Evolutionary conservation across 2,329 filamentous ascomycete species (phyloP).

Genomic region (Fusarium ramigenum): DNA sequence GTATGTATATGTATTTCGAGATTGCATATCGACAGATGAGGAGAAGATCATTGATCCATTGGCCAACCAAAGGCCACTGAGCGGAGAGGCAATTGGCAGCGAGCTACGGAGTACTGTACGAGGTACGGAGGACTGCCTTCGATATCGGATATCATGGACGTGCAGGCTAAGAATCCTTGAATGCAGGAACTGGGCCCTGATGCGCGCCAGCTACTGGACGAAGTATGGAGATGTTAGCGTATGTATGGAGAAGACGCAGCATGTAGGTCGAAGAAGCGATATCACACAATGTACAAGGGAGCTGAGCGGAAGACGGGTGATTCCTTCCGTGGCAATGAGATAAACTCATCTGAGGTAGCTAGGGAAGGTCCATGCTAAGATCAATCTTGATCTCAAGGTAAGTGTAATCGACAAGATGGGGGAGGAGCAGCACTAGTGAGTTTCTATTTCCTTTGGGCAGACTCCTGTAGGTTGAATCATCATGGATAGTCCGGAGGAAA

Average conservation of each 20-base stretch:
- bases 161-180: slow-evolving; percentile 24
- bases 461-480: slow-evolving; percentile 1
- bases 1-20: slow-evolving; percentile 26
- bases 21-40: slow-evolving; percentile 38
- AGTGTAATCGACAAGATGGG: neutral
- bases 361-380: neutral
- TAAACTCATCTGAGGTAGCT: neutral
- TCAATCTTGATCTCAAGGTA: neutral
- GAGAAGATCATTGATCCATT: slow-evolving; percentile 38
- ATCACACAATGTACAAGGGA: slow-evolving; percentile 27
- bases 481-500: slow-evolving; percentile 2
- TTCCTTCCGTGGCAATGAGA: slow-evolving; percentile 11
- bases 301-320: slow-evolving; percentile 23
- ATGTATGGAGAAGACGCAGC: slow-evolving; percentile 25
- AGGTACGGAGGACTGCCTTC: neutral
- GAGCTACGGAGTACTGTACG: slow-evolving; percentile 26
- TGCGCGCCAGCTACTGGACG: slow-evolving; percentile 19
- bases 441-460: neutral
- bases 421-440: neutral
- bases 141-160: slow-evolving; percentile 36
- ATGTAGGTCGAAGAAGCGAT: slow-evolving; percentile 27
- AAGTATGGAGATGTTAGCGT: slow-evolving; percentile 18
- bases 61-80: slow-evolving; percentile 40
- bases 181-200: slow-evolving; percentile 42
- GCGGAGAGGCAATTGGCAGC: slow-evolving; percentile 23